A percentile compares a stretch with the other conserved stretches of the same genome.
These are phyloP conservation scores for Periconia sp. DNA, from an alignment of 2,329 filamentous ascomycete genomes.

Conservation along the genomic window DNA sequence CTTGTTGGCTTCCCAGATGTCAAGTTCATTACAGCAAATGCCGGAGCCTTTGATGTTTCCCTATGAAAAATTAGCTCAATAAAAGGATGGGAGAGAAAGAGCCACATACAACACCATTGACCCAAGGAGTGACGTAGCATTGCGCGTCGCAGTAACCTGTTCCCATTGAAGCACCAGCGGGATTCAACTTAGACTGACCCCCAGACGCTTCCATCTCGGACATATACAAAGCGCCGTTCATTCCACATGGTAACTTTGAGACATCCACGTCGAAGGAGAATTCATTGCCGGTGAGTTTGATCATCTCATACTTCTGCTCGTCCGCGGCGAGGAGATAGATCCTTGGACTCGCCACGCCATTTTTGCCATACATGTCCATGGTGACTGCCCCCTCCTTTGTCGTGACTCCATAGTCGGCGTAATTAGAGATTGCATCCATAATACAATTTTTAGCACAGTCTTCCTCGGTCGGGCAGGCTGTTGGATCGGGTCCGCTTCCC, in stretches of 20 bases:
- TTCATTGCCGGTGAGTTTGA: slow-evolving; percentile 70
- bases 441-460: slow-evolving; percentile 63
- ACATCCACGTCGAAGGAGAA: slow-evolving; percentile 75
- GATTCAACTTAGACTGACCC: slow-evolving; percentile 41
- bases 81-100: neutral
- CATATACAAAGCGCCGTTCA: slow-evolving; percentile 50
- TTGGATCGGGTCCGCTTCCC: slow-evolving; percentile 44
- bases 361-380: slow-evolving; percentile 51
- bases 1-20: slow-evolving; percentile 63
- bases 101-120: slow-evolving; percentile 46
- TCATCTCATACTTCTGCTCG: slow-evolving; percentile 68
- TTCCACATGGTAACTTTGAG: slow-evolving; percentile 49
- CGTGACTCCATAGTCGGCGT: slow-evolving; percentile 60
- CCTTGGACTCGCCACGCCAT: slow-evolving; percentile 55
- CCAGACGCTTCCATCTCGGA: slow-evolving; percentile 47
- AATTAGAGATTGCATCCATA: slow-evolving; percentile 61
- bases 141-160: slow-evolving; percentile 61
- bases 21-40: slow-evolving; percentile 62
- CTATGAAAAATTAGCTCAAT: slow-evolving; percentile 28
- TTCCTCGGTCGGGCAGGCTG: slow-evolving; percentile 55
- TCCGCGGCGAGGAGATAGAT: slow-evolving; percentile 67
- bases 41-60: slow-evolving; percentile 53
- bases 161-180: slow-evolving; percentile 65
- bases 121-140: slow-evolving; percentile 53
- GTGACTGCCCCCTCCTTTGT: slow-evolving; percentile 57